These are phyloP conservation scores for Yamadazyma nakazawae DNA, from an alignment of 805 yeast genomes.

Conservation along the genomic window DNA sequence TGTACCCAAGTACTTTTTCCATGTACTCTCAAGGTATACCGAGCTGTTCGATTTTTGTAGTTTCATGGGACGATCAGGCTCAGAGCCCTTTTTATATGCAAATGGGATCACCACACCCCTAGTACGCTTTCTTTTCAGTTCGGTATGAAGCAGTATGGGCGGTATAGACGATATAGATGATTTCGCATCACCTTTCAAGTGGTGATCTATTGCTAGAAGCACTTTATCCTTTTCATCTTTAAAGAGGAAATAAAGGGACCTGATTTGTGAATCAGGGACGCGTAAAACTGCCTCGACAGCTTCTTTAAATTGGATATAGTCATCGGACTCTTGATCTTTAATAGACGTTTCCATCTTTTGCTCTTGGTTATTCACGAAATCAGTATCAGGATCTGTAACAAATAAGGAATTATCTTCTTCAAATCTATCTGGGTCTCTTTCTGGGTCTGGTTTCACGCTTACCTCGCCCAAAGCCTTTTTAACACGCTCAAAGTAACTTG, in stretches of 20 bases:
- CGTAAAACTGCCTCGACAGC: conserved; percentile 2
- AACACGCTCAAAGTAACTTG: conserved; percentile 3
- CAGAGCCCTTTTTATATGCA: conserved; percentile 11
- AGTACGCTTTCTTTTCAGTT: conserved; percentile 13
- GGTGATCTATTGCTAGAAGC: conserved; percentile 11
- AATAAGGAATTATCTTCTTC: neutral
- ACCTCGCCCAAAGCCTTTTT: neutral
- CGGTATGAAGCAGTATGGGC: conserved; percentile 12
- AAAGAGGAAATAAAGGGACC: conserved; percentile 5
- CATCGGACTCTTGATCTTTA: neutral
- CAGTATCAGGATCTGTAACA: neutral
- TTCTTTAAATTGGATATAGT: neutral
- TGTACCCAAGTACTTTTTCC: conserved; percentile 55
- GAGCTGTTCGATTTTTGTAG: neutral
- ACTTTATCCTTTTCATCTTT: conserved; percentile 6
- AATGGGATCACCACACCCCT: conserved; percentile 14
- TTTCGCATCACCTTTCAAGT: conserved; percentile 3
- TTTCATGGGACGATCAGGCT: neutral
- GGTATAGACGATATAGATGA: conserved; percentile 10
- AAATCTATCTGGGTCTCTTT: neutral
- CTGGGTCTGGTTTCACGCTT: neutral
- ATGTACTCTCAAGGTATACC: conserved; percentile 6
- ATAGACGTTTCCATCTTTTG: neutral
- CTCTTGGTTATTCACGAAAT: neutral
- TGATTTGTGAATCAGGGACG: neutral